Base-by-base conservation (phyloP, 805 yeast genomes). In the Teunomyces gatunensis region DNA sequence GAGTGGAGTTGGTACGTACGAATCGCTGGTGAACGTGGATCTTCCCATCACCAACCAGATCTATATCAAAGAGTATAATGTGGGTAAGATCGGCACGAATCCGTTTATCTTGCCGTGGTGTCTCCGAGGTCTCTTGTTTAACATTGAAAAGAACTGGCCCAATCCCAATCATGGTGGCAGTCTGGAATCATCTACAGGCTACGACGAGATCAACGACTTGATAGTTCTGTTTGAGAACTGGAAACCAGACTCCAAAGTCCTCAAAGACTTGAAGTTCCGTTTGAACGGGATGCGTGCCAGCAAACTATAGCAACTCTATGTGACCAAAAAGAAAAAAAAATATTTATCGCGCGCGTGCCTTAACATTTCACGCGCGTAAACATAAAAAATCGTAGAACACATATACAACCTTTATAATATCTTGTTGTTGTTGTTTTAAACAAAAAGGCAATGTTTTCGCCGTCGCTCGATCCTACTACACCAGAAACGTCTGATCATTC, bases 61-160 rank as follows among this genome's bases (percentile, higher is more conserved):
- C 0, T 67, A 71, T 50, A 58, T 68, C 46, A 65, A 66, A 49
- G 74, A 72, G 49, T 87, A 84, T 60, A 80, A 80, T 43, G 74
- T 87, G 34, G 82, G 87, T 6, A 79, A 79, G 51, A 66, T 85
- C 15, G 89, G 89, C 1, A 71, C 79, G 23, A 91, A 92, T 64
- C 97, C 97, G 0, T 92, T 79, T 59, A 82, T 86, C 49, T 68
- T 92, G 33, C 98, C 98, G 1, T 92, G 97, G 97, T 87, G 95
- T 57, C 79, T 90, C 69, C 71, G 96, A 39, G 96, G 97, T 0
- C 69, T 92, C 39, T 66, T 90, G 27, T 83, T 80, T 53, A 96
- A 72, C 54, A 77, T 84, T 0, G 78, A 75, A 48, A 73, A 64
- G 51, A 77, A 72, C 52, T 68, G 75, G 66, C 72, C 78, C 17